Base-by-base conservation (phyloP, 345 rosid species). In the Orychophragmus violaceus region DNA sequence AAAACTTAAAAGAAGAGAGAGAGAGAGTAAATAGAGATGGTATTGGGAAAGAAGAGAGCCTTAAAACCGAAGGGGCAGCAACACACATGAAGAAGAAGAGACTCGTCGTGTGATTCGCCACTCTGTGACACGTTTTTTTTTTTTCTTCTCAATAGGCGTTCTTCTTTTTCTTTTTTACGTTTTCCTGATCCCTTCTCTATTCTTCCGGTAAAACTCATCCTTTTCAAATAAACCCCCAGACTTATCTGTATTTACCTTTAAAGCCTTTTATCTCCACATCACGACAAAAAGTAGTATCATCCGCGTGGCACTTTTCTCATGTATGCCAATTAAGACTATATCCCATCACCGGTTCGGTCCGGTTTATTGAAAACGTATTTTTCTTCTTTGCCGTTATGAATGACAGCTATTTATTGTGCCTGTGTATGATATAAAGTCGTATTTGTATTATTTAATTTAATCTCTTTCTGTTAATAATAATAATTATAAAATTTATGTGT, bases 21-120 rank as follows among this genome's bases (percentile, higher is more conserved):
- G 58, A 37, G 59, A 64, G 41, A 46, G 9, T 30, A 11, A 12
- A 36, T 12, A 37, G 44, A n/a, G 45, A 39, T 39, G 28, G 29
- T 21, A 29, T 44, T 29, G 36, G 19, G 1, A 45, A 18, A 55
- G 36, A 18, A 61, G 66, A 61, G 42, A 41, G 28, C 33, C 59
- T 67, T 52, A 67, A 60, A 14, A 59, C n/a, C 14, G 63, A 53
- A 66, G 21, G 68, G 3, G 32, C 33, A 59, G 32, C 33, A 59
- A 74, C 45, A 72, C 60, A 53, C 72, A 74, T 66, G 77, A 73
- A 49, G 70, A 49, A 16, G 67, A 35, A 33, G 74, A 46, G 49
- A 66, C 72, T 74, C 68, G 77, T 66, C 77, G 72, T 72, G 72
- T 66, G 72, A 74, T 74, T 59, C 37, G 57, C 63, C 72, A 66